phyloP scores from a whole-genome alignment of 441 rosid species.

The Populus hybrid region DNA sequence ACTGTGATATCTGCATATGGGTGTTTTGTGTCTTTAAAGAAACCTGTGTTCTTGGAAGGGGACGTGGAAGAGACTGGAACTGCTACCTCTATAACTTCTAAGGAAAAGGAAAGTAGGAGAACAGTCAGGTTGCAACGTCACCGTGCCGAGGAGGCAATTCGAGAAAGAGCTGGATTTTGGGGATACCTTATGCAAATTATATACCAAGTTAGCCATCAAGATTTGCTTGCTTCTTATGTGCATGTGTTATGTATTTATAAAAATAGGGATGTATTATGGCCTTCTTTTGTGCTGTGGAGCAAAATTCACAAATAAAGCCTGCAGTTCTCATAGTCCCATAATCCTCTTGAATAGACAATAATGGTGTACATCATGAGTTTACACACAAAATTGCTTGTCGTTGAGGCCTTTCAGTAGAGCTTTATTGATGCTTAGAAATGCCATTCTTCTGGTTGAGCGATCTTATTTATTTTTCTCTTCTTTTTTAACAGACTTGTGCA shows the following conservation, averaged over 20 bases:
- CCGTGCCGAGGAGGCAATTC: slow-evolving; percentile 39
- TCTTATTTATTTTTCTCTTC: not conserved
- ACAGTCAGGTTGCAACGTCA: slow-evolving; percentile 34
- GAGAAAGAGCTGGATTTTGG: slow-evolving; percentile 55
- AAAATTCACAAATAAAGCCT: not conserved
- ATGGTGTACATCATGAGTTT: not conserved
- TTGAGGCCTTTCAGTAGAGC: not conserved
- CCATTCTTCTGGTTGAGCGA: not conserved
- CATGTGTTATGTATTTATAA: not conserved
- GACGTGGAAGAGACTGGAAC: slow-evolving; percentile 31
- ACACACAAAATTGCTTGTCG: not conserved
- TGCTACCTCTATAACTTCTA: slow-evolving; percentile 11
- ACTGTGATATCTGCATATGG: slow-evolving; percentile 65
- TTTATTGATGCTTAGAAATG: not conserved
- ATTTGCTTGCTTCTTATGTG: not conserved
- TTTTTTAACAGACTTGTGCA: slow-evolving; percentile 53
- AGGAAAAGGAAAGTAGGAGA: slow-evolving; percentile 18
- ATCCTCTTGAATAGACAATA: not conserved
- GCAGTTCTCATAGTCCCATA: not conserved
- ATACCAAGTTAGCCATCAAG: slow-evolving; percentile 51
- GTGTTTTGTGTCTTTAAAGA: slow-evolving; percentile 43
- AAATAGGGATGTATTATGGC: not conserved
- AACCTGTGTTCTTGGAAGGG: slow-evolving; percentile 17
- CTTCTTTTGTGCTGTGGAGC: not conserved
- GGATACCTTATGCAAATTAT: slow-evolving; percentile 70